A percentile compares a stretch with the other conserved stretches of the same genome.
phyloP scores from a whole-genome alignment of 176 grass and related monocot species.

The Puya raimondii region DNA sequence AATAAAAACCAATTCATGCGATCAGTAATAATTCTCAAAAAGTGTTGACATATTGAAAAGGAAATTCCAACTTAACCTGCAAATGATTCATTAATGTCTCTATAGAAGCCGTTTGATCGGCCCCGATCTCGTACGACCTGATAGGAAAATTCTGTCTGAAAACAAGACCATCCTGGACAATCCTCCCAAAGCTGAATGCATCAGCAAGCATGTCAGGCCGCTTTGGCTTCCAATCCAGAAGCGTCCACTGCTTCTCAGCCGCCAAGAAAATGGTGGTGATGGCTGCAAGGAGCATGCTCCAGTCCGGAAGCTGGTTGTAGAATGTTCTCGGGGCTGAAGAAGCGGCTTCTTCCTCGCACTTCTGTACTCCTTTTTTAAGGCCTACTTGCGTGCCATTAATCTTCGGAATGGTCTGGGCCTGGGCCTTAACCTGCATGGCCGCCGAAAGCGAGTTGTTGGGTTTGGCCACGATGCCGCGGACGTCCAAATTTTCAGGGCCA shows the following conservation, averaged over 20 bases:
- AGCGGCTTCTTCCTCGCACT: constrained; percentile 24
- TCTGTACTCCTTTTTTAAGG: constrained; percentile 29
- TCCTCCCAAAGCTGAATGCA: constrained; percentile 76
- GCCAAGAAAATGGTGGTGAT: constrained; percentile 92
- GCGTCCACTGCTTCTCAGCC: constrained; percentile 91
- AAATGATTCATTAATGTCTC: constrained; percentile 99
- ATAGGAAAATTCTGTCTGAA: constrained; percentile 96
- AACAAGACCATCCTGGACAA: constrained; percentile 76
- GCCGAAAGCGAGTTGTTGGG: constrained; percentile 31
- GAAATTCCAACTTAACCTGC: constrained; percentile 46
- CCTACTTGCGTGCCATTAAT: constrained; percentile 69
- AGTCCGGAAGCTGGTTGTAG: constrained; percentile 91
- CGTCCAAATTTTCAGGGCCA: constrained; percentile 46
- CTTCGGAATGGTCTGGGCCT: constrained; percentile 70
- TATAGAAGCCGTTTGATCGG: constrained; percentile 89
- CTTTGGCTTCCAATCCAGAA: constrained; percentile 91
- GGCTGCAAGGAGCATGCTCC: constrained; percentile 95
- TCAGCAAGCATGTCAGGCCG: constrained; percentile 95
- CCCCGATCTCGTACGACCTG: constrained; percentile 95
- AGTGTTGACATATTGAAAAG: background rate
- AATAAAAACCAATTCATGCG: background rate
- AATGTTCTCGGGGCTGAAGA: constrained; percentile 61
- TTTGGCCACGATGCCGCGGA: constrained; percentile 50
- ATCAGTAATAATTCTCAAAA: constrained; percentile 1
- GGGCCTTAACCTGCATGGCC: constrained; percentile 55